These are phyloP conservation scores for Amanita pallidorosea DNA, from an alignment of 768 basidiomycete species.

Conservation along the genomic window DNA sequence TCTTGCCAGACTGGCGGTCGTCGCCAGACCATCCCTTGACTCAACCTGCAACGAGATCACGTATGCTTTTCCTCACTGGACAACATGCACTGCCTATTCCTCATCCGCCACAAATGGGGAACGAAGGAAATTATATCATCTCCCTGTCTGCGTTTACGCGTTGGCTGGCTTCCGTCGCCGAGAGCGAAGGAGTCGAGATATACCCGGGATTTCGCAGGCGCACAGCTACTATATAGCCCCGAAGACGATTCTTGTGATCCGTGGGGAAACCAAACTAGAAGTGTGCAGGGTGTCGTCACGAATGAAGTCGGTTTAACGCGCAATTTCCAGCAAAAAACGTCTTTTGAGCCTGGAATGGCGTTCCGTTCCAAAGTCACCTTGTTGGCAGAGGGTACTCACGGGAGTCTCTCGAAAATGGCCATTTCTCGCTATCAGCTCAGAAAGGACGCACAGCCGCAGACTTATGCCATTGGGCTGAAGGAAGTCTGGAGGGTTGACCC, in stretches of 20 bases:
- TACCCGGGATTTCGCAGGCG: slow-evolving; percentile 97
- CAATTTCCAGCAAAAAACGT: slow-evolving; percentile 63
- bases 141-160: slow-evolving; percentile 83
- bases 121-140: slow-evolving; percentile 86
- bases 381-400: slow-evolving; percentile 92
- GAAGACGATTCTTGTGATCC: slow-evolving; percentile 30
- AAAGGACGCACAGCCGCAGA: slow-evolving; percentile 70
- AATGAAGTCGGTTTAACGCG: slow-evolving; percentile 92
- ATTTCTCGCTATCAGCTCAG: slow-evolving; percentile 68
- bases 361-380: slow-evolving; percentile 89
- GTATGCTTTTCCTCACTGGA: slow-evolving; percentile 80
- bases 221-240: slow-evolving; percentile 62
- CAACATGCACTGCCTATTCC: slow-evolving; percentile 70
- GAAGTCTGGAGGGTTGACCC: slow-evolving; percentile 90
- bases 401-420: slow-evolving; percentile 75
- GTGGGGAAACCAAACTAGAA: slow-evolving; percentile 31
- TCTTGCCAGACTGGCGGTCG: slow-evolving; percentile 76
- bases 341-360: slow-evolving; percentile 94
- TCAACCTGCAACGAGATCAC: slow-evolving; percentile 65
- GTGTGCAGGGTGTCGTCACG: slow-evolving; percentile 73
- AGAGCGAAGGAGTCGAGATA: slow-evolving; percentile 80
- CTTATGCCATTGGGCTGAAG: slow-evolving; percentile 93
- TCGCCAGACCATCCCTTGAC: slow-evolving; percentile 62
- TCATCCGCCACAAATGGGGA: slow-evolving; percentile 95
- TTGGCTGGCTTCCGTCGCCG: slow-evolving; percentile 84